Conservation (phyloP, 306 rosid species). For the Sindora glabra region DNA sequence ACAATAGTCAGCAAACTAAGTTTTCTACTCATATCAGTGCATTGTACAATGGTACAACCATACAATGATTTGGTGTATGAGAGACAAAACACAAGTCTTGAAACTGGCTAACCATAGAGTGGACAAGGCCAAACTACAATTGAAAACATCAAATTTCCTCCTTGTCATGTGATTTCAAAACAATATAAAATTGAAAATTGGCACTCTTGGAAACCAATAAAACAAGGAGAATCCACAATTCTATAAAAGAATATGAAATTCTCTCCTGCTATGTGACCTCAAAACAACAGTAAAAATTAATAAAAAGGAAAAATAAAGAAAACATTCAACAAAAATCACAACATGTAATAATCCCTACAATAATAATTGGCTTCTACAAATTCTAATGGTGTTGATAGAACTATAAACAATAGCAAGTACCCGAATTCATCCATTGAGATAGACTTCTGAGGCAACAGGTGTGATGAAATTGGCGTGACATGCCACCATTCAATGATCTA, state of each 20-base stretch:
- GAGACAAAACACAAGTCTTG: background rate
- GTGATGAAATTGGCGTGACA: constrained; percentile 7
- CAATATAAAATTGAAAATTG: too few relatives aligned
- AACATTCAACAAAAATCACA: background rate
- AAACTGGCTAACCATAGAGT: background rate
- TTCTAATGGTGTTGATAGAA: background rate
- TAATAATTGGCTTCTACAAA: background rate
- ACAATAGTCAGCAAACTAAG: too few relatives aligned
- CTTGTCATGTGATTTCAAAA: background rate
- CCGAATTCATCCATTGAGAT: constrained; percentile 18
- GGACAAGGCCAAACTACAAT: background rate
- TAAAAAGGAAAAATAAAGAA: background rate
- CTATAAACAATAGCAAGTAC: constrained; percentile 4
- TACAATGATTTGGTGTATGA: too few relatives aligned
- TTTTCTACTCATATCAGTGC: too few relatives aligned
- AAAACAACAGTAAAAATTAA: background rate
- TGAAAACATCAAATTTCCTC: background rate
- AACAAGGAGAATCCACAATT: too few relatives aligned
- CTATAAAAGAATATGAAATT: background rate
- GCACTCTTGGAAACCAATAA: too few relatives aligned
- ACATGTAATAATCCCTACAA: background rate
- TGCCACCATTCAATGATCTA: constrained; percentile 19
- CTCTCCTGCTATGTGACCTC: background rate
- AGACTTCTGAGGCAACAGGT: constrained; percentile 20
- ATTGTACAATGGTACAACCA: too few relatives aligned